phyloP scores from a whole-genome alignment of 257 asterid species.

The Jacaranda mimosifolia region DNA sequence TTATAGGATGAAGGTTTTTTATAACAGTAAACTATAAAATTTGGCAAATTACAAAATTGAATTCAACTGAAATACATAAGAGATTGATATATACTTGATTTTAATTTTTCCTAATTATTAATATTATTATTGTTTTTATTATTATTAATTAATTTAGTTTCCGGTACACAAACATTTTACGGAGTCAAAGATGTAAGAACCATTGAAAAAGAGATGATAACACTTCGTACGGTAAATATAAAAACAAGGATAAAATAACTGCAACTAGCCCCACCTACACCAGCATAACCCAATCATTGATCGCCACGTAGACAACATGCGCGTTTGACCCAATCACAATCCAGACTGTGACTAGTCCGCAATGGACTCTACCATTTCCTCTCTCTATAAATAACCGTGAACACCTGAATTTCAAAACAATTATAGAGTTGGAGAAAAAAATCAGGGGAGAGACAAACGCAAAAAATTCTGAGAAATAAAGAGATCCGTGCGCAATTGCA shows the following conservation, averaged over 20 bases:
- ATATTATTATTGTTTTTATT: no score
- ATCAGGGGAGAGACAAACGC: neutral
- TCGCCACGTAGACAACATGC: constrained; percentile 44
- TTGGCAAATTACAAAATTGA: no score
- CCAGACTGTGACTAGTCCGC: constrained; percentile 24
- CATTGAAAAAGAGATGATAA: neutral
- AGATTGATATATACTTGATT: no score
- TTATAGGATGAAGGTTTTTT: no score
- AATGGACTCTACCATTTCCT: constrained; percentile 23
- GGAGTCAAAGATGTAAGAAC: neutral
- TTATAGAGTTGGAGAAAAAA: neutral
- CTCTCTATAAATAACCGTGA: constrained; percentile 26
- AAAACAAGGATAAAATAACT: no score
- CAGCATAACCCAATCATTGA: constrained; percentile 28
- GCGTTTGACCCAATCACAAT: constrained; percentile 37
- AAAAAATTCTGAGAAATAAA: neutral
- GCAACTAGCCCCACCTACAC: no score
- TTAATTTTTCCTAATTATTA: neutral
- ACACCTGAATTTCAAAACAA: neutral
- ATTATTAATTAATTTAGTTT: no score
- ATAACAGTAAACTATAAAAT: no score
- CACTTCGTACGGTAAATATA: no score
- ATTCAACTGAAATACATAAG: no score
- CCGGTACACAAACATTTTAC: neutral
- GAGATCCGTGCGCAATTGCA: constrained; percentile 34